Base-by-base conservation (phyloP, 805 yeast species). In the Cyberlindnera veronae region DNA sequence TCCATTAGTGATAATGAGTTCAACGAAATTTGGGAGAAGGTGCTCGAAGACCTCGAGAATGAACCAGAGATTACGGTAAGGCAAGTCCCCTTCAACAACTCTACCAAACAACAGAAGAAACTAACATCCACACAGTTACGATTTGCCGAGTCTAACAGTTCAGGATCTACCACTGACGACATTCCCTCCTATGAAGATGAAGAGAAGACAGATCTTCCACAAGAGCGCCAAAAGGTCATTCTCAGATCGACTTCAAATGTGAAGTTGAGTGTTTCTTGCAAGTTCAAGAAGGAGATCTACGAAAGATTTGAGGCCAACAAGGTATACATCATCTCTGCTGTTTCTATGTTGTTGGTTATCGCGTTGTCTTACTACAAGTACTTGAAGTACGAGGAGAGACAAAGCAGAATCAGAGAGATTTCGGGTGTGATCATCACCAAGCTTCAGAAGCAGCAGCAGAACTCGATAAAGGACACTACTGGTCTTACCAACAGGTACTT, bases 21-120 rank as follows among this genome's bases (percentile, higher is more conserved):
- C 58, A 82, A 83, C 49, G 83, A 77, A 43, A 69, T 84, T 44
- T 88, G 95, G 95, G 55, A 57, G 19, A 74, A 77, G 51, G 81
- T 81, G n/a, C 55, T 79, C 3, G 58, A 66, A 26, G 81, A 79
- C 51, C 69, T 87, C 47, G 76, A 77, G 46, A 70, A 67, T 41
- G 84, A 81, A 64, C 81, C 84, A 31, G 86, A 79, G 60, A 72
- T 82, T 58, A 77, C 74, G 64, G 83, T 84, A 76, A 81, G 93
- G 85, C 85, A 79, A 74, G 86, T 80, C 73, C 38, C 55, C 58
- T 60, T 40, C 22, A 29, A 39, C n/a, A n/a, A 34, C 5, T 14
- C 28, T 12, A 24, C 8, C 24, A 4, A 36, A 46, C 16, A 10
- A 11, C n/a, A 26, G 16, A 23, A 24, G 16, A 18, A 44, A 55